Evolutionary conservation across 1,284 basidiomycete species (phyloP), one percentile per base, ranked within the genome.

Genomic region (Leccinum pachyderme): DNA sequence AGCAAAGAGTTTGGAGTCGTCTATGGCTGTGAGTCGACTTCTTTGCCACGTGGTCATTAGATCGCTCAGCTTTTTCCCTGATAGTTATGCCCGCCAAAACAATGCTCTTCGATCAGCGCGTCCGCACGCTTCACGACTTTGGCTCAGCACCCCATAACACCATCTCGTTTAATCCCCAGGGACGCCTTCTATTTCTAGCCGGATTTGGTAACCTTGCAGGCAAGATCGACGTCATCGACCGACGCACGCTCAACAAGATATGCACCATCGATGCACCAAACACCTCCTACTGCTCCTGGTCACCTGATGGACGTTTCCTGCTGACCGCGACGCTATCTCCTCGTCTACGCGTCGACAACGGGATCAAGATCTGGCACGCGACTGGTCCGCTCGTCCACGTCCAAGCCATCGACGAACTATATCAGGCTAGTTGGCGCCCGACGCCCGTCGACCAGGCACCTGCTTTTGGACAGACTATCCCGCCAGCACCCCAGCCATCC

Each of bases 131-230:
- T 41, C 89, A 95, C 69, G 95, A 97, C 63, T 98, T 98, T 66
- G 95, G 95, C 54, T 79, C 87, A 13, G 84, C 89, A 25, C 94
- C 93, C 47, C 84, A 88, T 72, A 99, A 99, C 75, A 95, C 92
- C 73, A 84, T 98, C 58, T 82, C 88, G 12, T 99, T 96, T 82
- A 98, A 97, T 73, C 93, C 95, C 0, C 95, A 98, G 73, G 92
- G 90, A 8, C 86, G 69, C 8, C 81, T 99, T 24, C 73, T 99
- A 55, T 85, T 91, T 52, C 80, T 96, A 37, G 96, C 93, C 1
- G 96, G 96, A 8, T 99, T 98, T 69, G 95, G 97, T 35, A 99
- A 99, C 73, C 80, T 98, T 44, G 92, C 93, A 0, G 96, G 96
- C 45, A 93, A 93, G 66, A 86, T 96, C 57, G 93, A 97, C 65